phyloP scores from a whole-genome alignment of 1,139 yeast genomes.

The Pichia sp. region DNA sequence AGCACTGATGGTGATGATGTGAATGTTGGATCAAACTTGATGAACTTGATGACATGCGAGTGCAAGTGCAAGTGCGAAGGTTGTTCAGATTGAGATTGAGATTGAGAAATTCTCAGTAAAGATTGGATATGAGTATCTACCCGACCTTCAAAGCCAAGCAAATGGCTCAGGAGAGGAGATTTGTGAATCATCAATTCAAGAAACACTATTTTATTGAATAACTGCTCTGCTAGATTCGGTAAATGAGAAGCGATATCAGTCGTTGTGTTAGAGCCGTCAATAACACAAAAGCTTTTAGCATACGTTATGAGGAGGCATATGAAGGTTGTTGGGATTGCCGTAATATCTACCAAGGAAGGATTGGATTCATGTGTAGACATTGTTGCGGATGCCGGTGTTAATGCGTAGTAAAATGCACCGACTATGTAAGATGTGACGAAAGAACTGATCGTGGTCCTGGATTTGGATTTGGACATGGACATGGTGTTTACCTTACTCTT shows the following conservation, averaged over 20 bases:
- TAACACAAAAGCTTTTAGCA: conserved; percentile 2
- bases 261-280: conserved; percentile 1
- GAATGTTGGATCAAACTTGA: conserved; percentile 7
- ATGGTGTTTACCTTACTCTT: too few species aligned
- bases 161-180: conserved; percentile 7
- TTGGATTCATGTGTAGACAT: too few species aligned
- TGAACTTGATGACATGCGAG: conserved; percentile 6
- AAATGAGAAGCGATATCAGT: background rate
- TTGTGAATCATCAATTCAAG: conserved; percentile 6
- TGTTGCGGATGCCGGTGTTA: too few species aligned
- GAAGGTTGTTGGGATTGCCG: conserved; percentile 8
- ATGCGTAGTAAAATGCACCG: too few species aligned
- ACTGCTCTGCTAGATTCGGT: conserved; percentile 6
- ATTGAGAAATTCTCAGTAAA: conserved; percentile 1
- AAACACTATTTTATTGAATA: conserved; percentile 9
- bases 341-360: too few species aligned
- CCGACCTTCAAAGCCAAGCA: conserved; percentile 5
- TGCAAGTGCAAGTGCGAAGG: too few species aligned
- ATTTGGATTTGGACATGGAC: too few species aligned
- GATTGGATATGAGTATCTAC: conserved; percentile 2
- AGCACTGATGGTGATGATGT: conserved; percentile 3
- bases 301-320: conserved; percentile 4
- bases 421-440: too few species aligned
- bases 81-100: too few species aligned
- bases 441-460: too few species aligned